Conservation (phyloP, 2,329 filamentous ascomycete genomes). For the Gyromitra esculenta region DNA sequence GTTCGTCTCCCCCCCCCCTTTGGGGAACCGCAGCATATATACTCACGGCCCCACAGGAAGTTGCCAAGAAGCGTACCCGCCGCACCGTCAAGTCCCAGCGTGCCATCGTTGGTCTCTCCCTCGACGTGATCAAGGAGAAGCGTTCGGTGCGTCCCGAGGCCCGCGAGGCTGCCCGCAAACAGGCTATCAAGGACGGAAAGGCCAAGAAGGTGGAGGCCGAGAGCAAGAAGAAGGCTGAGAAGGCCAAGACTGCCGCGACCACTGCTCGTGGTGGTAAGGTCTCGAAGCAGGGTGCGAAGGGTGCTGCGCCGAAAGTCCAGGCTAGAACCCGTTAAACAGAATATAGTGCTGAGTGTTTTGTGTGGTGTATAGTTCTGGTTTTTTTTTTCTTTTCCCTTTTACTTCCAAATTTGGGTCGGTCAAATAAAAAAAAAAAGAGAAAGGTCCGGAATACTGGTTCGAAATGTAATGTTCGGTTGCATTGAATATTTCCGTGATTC, state of each 20-base stretch:
- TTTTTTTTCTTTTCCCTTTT: conserved; percentile 41
- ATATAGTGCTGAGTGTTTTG: conserved; percentile 26
- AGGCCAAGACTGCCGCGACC: conserved; percentile 86
- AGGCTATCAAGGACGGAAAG: conserved; percentile 97
- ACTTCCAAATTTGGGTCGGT: conserved; percentile 49
- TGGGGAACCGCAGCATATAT: background rate
- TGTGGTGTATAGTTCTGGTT: conserved; percentile 50
- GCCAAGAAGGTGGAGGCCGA: conserved; percentile 92
- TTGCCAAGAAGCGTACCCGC: conserved; percentile 99
- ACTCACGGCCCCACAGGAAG: conserved; percentile 74
- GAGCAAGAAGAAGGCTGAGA: conserved; percentile 97
- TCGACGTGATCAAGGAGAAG: conserved; percentile 99
- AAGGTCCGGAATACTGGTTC: conserved; percentile 37
- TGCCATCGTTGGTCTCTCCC: conserved; percentile 97
- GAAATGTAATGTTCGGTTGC: conserved; percentile 18
- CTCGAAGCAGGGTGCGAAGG: conserved; percentile 98
- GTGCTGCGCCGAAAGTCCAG: conserved; percentile 83
- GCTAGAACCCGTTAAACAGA: conserved; percentile 80
- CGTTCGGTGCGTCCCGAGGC: conserved; percentile 94
- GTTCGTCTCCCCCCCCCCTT: conserved; percentile 68
- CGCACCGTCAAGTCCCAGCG: conserved; percentile 98
- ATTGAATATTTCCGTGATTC: conserved; percentile 29
- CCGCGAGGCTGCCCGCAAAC: conserved; percentile 85
- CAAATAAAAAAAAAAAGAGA: conserved; percentile 47
- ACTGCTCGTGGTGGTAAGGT: conserved; percentile 85